phyloP scores from a whole-genome alignment of 345 rosid genomes.

The Acer saccharum region DNA sequence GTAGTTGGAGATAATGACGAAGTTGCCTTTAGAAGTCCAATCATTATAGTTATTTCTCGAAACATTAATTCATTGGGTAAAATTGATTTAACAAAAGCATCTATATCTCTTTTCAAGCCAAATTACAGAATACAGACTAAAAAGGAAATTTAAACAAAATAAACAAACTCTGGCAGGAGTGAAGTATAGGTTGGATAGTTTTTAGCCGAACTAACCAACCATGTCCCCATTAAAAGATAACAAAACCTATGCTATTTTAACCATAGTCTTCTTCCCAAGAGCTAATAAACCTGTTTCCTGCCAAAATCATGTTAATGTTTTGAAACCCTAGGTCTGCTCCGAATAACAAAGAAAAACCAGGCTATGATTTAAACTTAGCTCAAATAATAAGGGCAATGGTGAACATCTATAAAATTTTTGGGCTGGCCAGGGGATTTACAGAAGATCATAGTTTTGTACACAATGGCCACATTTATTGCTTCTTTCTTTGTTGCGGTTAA shows the following conservation, averaged over 20 bases:
- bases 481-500: not conserved
- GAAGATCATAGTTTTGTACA: not conserved
- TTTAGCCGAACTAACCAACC: not conserved
- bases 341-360: not conserved
- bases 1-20: not conserved
- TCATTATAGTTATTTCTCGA: not conserved
- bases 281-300: not conserved
- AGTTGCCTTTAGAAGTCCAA: not conserved
- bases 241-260: not conserved
- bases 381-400: not conserved
- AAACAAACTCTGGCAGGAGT: not conserved
- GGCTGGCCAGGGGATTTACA: not conserved
- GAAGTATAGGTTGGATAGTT: not conserved
- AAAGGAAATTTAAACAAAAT: not conserved
- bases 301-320: not conserved
- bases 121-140: not conserved
- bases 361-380: not conserved
- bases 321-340: not conserved
- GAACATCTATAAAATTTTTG: not conserved
- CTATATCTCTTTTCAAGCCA: conserved; percentile 7
- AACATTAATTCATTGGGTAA: not conserved
- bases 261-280: not conserved
- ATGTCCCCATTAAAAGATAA: not conserved
- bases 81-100: not conserved
- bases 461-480: not conserved